Conservation (phyloP, 495 filamentous ascomycete species). For the Tuber borchii region DNA sequence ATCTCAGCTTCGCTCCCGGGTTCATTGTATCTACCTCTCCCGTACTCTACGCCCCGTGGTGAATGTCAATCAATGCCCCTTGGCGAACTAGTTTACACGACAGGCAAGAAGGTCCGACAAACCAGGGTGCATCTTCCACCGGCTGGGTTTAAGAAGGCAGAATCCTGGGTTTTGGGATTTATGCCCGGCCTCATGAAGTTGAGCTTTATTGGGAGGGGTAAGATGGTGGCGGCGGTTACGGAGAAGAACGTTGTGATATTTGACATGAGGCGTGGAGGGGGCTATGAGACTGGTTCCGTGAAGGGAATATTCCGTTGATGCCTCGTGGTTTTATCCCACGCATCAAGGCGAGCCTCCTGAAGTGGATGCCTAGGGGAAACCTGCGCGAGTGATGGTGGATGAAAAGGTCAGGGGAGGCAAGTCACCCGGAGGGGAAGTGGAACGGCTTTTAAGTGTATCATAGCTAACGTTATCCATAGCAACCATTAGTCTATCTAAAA, state of each 20-base stretch:
- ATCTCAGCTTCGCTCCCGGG: constrained; percentile 6
- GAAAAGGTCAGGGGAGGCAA: neutral
- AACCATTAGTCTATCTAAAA: neutral
- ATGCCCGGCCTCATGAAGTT: constrained; percentile 22
- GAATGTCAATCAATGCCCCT: constrained; percentile 24
- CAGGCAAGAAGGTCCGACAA: constrained; percentile 5
- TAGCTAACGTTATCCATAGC: neutral
- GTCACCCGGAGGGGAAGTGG: neutral
- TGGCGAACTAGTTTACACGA: constrained; percentile 12
- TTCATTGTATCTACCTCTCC: constrained; percentile 8
- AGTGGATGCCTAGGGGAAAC: neutral
- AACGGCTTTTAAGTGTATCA: neutral
- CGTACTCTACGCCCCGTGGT: constrained; percentile 7
- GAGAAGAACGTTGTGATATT: constrained; percentile 20
- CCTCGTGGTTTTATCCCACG: neutral
- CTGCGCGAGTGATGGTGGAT: neutral
- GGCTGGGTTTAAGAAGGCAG: constrained; percentile 12
- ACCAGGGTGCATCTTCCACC: constrained; percentile 15
- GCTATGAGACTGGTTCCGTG: constrained; percentile 1
- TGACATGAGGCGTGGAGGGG: constrained; percentile 20
- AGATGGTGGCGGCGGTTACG: constrained; percentile 22
- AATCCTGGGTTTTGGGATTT: constrained; percentile 27
- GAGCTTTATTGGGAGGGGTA: constrained; percentile 27
- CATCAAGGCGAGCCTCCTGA: neutral
- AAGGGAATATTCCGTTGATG: constrained; percentile 2